Evolutionary conservation across 768 basidiomycete genomes (phyloP).

Genomic region (Neoboletus magnificus): DNA sequence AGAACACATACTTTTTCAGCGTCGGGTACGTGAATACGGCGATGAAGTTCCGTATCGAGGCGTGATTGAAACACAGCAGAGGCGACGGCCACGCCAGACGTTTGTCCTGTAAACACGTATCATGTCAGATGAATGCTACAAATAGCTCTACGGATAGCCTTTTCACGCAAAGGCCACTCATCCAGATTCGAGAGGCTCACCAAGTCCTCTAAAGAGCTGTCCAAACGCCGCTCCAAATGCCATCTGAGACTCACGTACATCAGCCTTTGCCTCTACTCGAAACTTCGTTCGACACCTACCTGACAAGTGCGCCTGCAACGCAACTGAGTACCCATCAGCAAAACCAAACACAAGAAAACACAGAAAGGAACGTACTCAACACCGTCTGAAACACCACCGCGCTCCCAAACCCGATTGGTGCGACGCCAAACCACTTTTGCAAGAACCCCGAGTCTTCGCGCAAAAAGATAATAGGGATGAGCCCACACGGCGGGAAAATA

Average conservation of each 20-base stretch:
- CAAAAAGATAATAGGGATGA: conserved; percentile 34
- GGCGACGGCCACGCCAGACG: conserved; percentile 19
- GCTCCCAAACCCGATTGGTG: conserved; percentile 15
- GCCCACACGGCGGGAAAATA: conserved; percentile 44
- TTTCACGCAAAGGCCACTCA: too few species aligned
- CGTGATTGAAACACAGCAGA: conserved; percentile 22
- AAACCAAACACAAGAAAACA: neutral
- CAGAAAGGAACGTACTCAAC: conserved; percentile 3
- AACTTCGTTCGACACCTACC: neutral
- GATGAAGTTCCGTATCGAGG: conserved; percentile 12
- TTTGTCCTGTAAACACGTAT: conserved; percentile 11
- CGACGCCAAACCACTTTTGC: conserved; percentile 21
- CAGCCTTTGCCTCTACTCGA: neutral
- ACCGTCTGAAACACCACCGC: conserved; percentile 19
- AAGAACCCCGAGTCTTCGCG: conserved; percentile 22
- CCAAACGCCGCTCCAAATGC: conserved; percentile 25
- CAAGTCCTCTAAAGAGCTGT: conserved; percentile 21
- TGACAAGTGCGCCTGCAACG: conserved; percentile 5
- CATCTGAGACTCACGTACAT: conserved; percentile 9
- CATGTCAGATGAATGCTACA: neutral
- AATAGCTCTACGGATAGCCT: neutral
- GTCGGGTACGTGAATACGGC: conserved; percentile 10
- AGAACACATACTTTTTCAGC: conserved; percentile 4
- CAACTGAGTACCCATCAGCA: neutral
- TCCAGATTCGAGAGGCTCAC: conserved; percentile 1